phyloP scores from a whole-genome alignment of 177 flowering plant species.

The Tripterygium wilfordii region DNA sequence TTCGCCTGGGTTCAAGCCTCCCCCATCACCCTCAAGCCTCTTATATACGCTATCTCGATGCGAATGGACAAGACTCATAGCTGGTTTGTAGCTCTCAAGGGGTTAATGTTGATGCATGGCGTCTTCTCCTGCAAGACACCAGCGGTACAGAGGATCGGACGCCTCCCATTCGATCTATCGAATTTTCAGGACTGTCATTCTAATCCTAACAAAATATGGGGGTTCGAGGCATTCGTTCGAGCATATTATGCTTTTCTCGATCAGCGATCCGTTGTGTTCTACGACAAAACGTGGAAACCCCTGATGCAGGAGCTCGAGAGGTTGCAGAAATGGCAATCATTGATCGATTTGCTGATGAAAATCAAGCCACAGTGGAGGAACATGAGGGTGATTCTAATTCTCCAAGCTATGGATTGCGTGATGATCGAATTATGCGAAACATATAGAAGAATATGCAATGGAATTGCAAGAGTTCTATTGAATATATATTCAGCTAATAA shows the following conservation, averaged over 20 bases:
- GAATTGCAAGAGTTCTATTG: slow-evolving; percentile 42
- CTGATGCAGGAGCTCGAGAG: slow-evolving; percentile 21
- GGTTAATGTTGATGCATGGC: slow-evolving; percentile 79
- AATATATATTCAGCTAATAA: slow-evolving; percentile 30
- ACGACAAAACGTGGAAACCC: slow-evolving; percentile 3
- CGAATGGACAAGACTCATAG: slow-evolving; percentile 52
- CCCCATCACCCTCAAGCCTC: slow-evolving; percentile 35
- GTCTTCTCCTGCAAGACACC: slow-evolving; percentile 48
- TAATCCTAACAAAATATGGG: slow-evolving; percentile 20
- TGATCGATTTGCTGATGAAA: slow-evolving; percentile 64
- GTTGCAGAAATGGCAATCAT: slow-evolving; percentile 41
- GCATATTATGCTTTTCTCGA: slow-evolving; percentile 66
- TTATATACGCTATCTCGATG: slow-evolving; percentile 36
- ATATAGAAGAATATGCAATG: slow-evolving; percentile 56
- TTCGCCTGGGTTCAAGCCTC: slow-evolving; percentile 55
- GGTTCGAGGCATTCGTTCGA: slow-evolving; percentile 40
- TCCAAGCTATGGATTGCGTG: slow-evolving; percentile 75
- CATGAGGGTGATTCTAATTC: slow-evolving; percentile 28
- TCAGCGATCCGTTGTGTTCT: slow-evolving; percentile 21
- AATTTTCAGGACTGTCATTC: slow-evolving; percentile 43
- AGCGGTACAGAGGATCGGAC: slow-evolving; percentile 31
- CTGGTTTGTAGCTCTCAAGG: slow-evolving; percentile 83
- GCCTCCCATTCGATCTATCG: slow-evolving; percentile 81
- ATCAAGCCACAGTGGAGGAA: slow-evolving; percentile 35
- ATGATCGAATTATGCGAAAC: slow-evolving; percentile 70